Evolutionary conservation across 371 early-diverging fungal genomes (phyloP), one percentile per base, ranked within the genome.

Genomic region (Mucor velutinosus): DNA sequence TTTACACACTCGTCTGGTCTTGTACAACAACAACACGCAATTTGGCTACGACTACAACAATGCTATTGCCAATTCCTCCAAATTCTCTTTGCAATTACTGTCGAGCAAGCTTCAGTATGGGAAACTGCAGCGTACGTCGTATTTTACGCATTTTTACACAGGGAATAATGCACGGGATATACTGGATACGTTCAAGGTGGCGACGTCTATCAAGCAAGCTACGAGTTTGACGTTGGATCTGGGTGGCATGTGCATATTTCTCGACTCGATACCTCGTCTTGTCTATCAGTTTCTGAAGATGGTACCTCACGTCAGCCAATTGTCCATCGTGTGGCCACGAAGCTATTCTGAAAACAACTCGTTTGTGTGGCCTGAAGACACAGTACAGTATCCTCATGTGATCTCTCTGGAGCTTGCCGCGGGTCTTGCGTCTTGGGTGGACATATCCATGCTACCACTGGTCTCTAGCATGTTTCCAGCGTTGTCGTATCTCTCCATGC

Each of bases 41-140:
- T 47, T 58, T 33, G 58, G 65, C 8, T 30, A 29, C 7, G 59
- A 58, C 19, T 65, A 58, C n/a, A 65, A 65, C 29, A 65, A 65
- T 27, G 58, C 58, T 15, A 21, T 47, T 49, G 58, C 58, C 1
- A 65, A 58, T 65, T 15, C 41, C 2, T 41, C 33, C 15, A 65
- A 65, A 17, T 65, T 43, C 23, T 43, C 33, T 5, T 11, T 65
- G 30, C 47, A 65, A n/a, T 32, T 65, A 51, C 29, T 19, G 25
- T 8, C 43, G 37, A 19, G 17, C 4, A 53, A 21, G 14, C 5
- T 15, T 3, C 33, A 14, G 5, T 7, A 10, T 10, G 12, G 47
- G 10, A 35, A 29, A 23, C 10, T 47, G 4, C 32, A 45, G 2
- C 65, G 58, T n/a, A 58, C 65, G 2, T 47, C 49, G 1, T 47